These are phyloP conservation scores for Moricandia arvensis DNA, from an alignment of 345 rosid species.

Conservation along the genomic window DNA sequence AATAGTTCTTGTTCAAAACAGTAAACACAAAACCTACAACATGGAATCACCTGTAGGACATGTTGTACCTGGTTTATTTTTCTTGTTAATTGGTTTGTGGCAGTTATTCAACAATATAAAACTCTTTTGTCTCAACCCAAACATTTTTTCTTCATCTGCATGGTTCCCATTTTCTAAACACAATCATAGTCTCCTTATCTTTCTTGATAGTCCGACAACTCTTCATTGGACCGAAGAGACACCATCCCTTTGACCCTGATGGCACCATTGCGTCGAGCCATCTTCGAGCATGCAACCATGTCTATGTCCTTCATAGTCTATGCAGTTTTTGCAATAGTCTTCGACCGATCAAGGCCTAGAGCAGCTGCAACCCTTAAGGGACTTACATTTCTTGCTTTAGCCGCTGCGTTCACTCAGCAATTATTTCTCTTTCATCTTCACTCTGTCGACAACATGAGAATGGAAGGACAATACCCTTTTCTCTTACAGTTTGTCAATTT, in stretches of 20 bases:
- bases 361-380: constrained; percentile 4
- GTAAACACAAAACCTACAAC: constrained; percentile 1
- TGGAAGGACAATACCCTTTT: not conserved
- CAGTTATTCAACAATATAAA: constrained; percentile 64
- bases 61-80: constrained; percentile 59
- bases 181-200: constrained; percentile 46
- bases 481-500: not conserved
- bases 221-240: constrained; percentile 53
- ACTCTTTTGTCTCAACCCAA: constrained; percentile 48
- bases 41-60: constrained; percentile 73
- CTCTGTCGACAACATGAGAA: not conserved
- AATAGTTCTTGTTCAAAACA: too few relatives aligned
- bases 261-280: constrained; percentile 70
- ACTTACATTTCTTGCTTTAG: not conserved
- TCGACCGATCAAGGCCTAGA: constrained; percentile 40
- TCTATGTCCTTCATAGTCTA: constrained; percentile 56
- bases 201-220: constrained; percentile 63
- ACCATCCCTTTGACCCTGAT: constrained; percentile 65
- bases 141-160: constrained; percentile 47
- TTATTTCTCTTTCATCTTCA: not conserved
- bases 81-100: constrained; percentile 61
- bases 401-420: not conserved
- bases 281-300: constrained; percentile 67
- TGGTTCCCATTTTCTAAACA: constrained; percentile 59
- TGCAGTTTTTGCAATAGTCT: constrained; percentile 48